Evolutionary conservation across 1,139 yeast genomes (phyloP), one percentile per base, ranked within the genome.

Genomic region (Pichia sp.): DNA sequence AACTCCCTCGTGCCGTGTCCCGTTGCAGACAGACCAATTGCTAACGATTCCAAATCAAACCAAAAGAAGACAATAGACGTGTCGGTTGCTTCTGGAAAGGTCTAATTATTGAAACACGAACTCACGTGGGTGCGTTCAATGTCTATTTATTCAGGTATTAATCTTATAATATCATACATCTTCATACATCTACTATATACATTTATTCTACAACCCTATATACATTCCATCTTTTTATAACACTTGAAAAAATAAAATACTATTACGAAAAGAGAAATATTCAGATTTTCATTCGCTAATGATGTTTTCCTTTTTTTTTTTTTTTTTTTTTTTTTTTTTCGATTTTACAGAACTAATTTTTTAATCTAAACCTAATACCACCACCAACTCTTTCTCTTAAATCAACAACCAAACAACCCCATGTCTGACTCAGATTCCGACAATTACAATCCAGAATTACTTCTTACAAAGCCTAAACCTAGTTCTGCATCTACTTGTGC

Each of bases 1-100:
- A 84, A 85, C 56, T 77, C 83, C 18, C 57, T 81, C 16, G 65
- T 85, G 44, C 89, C 89, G n/a, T 85, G 94, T 67, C 94, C 94
- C 1, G 82, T 82, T n/a, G n/a, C n/a, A 22, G 83, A 79, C 56
- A 53, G 58, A 39, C 51, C 59, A 4, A 49, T 65, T 39, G 61
- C 57, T 36, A 67, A 66, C 40, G 69, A 66, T 22, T 55, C 65
- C n/a, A n/a, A n/a, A n/a, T n/a, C n/a, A n/a, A n/a, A n/a, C n/a
- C n/a, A n/a, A n/a, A n/a, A n/a, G n/a, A n/a, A n/a, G n/a, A n/a
- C n/a, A n/a, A n/a, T n/a, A n/a, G n/a, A n/a, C n/a, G n/a, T n/a
- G n/a, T n/a, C n/a, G n/a, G n/a, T n/a, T n/a, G n/a, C n/a, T n/a
- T n/a, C n/a, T n/a, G n/a, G n/a, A n/a, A n/a, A n/a, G n/a, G n/a